These are phyloP conservation scores for Apiotrichum siamense DNA, from an alignment of 1,284 basidiomycete genomes.

Conservation along the genomic window DNA sequence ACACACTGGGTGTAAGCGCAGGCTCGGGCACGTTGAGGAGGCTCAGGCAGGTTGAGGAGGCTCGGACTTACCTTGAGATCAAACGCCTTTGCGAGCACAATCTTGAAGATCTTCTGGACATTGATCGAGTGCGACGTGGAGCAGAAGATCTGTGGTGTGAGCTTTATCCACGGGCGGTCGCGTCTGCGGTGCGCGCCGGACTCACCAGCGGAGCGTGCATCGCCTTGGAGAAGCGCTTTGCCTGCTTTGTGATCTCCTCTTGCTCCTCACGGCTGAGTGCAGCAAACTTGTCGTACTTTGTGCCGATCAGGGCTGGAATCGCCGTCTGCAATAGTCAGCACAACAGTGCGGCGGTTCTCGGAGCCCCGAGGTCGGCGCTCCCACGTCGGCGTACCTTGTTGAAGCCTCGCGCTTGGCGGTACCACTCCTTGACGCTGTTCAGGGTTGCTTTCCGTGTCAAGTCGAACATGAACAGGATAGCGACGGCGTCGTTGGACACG, in stretches of 20 bases:
- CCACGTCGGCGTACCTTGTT: conserved; percentile 71
- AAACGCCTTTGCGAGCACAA: conserved; percentile 48
- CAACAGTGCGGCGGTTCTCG: not conserved
- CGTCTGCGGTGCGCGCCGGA: too few relatives aligned
- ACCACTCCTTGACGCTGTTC: conserved; percentile 99
- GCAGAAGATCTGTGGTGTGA: conserved; percentile 67
- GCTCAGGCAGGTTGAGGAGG: too few relatives aligned
- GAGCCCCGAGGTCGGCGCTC: too few relatives aligned
- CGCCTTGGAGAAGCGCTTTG: conserved; percentile 90
- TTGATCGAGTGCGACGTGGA: conserved; percentile 97
- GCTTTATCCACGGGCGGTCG: not conserved
- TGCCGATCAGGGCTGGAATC: conserved; percentile 92
- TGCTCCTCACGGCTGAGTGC: conserved; percentile 93
- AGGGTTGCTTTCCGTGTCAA: conserved; percentile 91
- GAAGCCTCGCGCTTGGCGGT: conserved; percentile 94
- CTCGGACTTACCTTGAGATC: conserved; percentile 44
- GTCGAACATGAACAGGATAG: conserved; percentile 99
- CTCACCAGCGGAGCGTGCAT: conserved; percentile 85
- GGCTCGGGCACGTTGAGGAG: too few relatives aligned
- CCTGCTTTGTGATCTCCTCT: conserved; percentile 97
- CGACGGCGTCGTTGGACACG: conserved; percentile 96
- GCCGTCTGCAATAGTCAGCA: conserved; percentile 61
- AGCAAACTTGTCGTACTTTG: conserved; percentile 96
- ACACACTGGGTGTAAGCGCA: conserved; percentile 65
- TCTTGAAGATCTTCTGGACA: conserved; percentile 98